Evolutionary conservation across 495 filamentous ascomycete species (phyloP).

Genomic region (Podospora anserina): DNA sequence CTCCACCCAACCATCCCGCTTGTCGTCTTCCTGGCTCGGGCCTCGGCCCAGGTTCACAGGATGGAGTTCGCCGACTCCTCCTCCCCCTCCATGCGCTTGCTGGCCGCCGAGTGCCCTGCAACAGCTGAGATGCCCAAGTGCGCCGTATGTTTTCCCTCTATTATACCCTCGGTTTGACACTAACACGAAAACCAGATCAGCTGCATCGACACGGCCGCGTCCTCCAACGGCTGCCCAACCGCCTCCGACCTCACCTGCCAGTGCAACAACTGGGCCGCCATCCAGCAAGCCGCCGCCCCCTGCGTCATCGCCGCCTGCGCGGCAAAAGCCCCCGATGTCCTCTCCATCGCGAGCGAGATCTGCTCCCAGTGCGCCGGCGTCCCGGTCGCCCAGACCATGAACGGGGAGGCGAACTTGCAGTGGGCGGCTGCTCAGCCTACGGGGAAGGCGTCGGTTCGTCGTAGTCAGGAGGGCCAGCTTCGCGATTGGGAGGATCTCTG

Average conservation of each 20-base stretch:
- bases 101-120: not conserved
- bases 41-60: not conserved
- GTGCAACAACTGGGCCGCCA: not conserved
- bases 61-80: not conserved
- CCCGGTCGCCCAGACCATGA: not conserved
- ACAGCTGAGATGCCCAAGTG: not conserved
- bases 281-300: not conserved
- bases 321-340: not conserved
- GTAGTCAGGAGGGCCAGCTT: too few relatives aligned
- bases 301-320: not conserved
- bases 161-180: not conserved
- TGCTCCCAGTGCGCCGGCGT: not conserved
- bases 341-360: not conserved
- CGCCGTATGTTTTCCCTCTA: not conserved
- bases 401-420: not conserved
- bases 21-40: not conserved
- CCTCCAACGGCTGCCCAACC: not conserved
- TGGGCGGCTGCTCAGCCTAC: not conserved
- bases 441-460: too few relatives aligned
- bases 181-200: not conserved
- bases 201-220: not conserved
- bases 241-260: not conserved
- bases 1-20: not conserved
- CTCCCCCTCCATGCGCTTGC: not conserved
- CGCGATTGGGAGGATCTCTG: not conserved